Evolutionary conservation across 495 filamentous ascomycete species (phyloP), one percentile per base, ranked within the genome.

Genomic region (Lasiosphaeria hispida): DNA sequence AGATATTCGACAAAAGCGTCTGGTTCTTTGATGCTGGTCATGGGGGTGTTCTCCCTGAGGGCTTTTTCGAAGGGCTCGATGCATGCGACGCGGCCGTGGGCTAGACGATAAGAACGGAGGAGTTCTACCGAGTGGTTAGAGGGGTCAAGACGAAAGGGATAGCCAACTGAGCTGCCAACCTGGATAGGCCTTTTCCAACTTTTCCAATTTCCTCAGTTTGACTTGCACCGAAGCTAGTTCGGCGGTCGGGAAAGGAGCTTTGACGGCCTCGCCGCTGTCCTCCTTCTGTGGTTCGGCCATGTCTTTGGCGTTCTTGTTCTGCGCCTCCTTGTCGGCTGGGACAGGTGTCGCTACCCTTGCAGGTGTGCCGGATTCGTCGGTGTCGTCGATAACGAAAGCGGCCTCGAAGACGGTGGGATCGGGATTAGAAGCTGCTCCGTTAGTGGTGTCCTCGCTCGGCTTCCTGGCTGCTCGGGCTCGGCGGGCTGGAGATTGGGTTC

Each of bases 61-160:
- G 87, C 84, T 45, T 88, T 89, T 75, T 98, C 94, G 65, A 98
- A 97, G 0, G 89, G 88, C 65, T 97, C 94, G 64, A 97, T 96
- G 2, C 86, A 81, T 6, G 85, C 79, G 33, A 91, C 89, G 33
- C 90, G 85, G 33, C 90, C 85, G 73, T 97, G 94, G 4, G 93
- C 93, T 48, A 89, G 83, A 48, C 90, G 85, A 71, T 98, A 98
- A 2, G 92, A 94, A 40, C 90, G 88, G 49, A 97, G 79, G 0
- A 98, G 80, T 63, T 97, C 94, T 95, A 53, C 10, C 15, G 23
- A n/a, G 52, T 13, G 18, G 30, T 41, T 19, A 45, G 49, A 3
- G 34, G 23, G 5, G 23, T 36, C 42, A 35, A 35, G 37, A 7
- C n/a, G 6, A 44, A 5, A 52, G 39, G 10, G 7, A 30, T 15